Evolutionary conservation across 169 alveolate genomes (phyloP).

Genomic region (Plasmodium adleri): DNA sequence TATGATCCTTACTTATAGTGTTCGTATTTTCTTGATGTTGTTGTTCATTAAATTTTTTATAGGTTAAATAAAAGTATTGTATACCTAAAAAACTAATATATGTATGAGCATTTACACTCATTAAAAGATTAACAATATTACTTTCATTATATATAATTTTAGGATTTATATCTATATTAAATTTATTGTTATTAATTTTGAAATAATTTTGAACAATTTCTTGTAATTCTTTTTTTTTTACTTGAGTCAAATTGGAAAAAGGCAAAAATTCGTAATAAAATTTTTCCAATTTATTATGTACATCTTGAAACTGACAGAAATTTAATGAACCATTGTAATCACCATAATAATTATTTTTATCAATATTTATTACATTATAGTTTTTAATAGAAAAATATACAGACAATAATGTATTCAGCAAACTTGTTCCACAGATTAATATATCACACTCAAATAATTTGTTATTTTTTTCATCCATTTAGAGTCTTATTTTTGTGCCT

Average conservation of each 20-base stretch:
- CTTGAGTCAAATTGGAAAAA: constrained; percentile 1
- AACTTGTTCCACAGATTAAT: constrained; percentile 66
- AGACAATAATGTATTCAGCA: constrained; percentile 39
- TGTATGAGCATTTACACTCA: constrained; percentile 42
- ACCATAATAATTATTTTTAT: constrained; percentile 56
- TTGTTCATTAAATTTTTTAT: constrained; percentile 1
- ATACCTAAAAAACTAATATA: constrained; percentile 57
- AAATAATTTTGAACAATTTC: constrained; percentile 41
- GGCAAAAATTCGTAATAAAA: constrained; percentile 66
- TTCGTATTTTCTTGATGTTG: not conserved
- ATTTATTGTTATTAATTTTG: constrained; percentile 44
- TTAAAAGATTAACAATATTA: constrained; percentile 27
- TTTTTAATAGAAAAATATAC: constrained; percentile 51
- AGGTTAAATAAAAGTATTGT: constrained; percentile 51
- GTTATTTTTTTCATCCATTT: constrained; percentile 44
- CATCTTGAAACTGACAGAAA: constrained; percentile 58
- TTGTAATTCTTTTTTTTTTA: constrained; percentile 18
- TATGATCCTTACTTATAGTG: not conserved
- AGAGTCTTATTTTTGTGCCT: too few species aligned
- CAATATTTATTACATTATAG: constrained; percentile 69
- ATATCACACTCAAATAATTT: constrained; percentile 49
- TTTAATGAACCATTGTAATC: constrained; percentile 60
- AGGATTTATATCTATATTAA: constrained; percentile 62
- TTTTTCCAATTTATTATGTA: constrained; percentile 20
- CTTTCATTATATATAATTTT: constrained; percentile 67